Conservation (phyloP, 805 yeast species). For the Candida sphagnicola region DNA sequence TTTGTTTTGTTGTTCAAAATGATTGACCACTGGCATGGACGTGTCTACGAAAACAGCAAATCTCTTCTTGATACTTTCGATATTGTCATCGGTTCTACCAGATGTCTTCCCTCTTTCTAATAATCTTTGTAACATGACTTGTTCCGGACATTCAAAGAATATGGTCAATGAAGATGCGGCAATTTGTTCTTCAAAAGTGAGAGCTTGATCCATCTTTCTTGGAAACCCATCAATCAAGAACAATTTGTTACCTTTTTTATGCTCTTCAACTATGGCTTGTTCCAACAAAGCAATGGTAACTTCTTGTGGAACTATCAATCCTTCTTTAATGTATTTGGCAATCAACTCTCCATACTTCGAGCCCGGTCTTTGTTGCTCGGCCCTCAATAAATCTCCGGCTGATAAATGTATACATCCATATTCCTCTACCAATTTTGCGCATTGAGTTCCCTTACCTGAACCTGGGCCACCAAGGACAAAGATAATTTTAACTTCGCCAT, state of each 20-base stretch:
- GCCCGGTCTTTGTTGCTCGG: constrained; percentile 80
- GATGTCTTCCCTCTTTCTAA: constrained; percentile 91
- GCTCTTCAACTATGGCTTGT: constrained; percentile 65
- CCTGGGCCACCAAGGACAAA: constrained; percentile 98
- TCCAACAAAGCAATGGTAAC: constrained; percentile 81
- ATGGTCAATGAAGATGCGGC: constrained; percentile 69
- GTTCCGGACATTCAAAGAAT: constrained; percentile 79
- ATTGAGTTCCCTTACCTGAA: constrained; percentile 96
- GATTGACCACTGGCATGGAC: constrained; percentile 89
- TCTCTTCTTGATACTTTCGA: constrained; percentile 86
- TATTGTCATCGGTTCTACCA: constrained; percentile 91
- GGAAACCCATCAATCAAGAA: constrained; percentile 96
- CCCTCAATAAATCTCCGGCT: constrained; percentile 95
- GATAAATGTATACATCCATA: constrained; percentile 82
- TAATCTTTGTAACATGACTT: constrained; percentile 78
- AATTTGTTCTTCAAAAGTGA: constrained; percentile 78
- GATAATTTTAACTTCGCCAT: constrained; percentile 69
- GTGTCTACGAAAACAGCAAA: constrained; percentile 84
- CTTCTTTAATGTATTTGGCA: constrained; percentile 79
- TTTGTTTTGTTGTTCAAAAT: constrained; percentile 65
- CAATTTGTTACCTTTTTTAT: constrained; percentile 47
- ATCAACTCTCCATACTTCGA: constrained; percentile 84
- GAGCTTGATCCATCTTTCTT: constrained; percentile 96
- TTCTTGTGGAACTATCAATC: constrained; percentile 89
- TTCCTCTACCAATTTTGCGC: constrained; percentile 77